Evolutionary conservation across 1,284 basidiomycete genomes (phyloP).

Genomic region (Cutaneotrichosporon curvatum): DNA sequence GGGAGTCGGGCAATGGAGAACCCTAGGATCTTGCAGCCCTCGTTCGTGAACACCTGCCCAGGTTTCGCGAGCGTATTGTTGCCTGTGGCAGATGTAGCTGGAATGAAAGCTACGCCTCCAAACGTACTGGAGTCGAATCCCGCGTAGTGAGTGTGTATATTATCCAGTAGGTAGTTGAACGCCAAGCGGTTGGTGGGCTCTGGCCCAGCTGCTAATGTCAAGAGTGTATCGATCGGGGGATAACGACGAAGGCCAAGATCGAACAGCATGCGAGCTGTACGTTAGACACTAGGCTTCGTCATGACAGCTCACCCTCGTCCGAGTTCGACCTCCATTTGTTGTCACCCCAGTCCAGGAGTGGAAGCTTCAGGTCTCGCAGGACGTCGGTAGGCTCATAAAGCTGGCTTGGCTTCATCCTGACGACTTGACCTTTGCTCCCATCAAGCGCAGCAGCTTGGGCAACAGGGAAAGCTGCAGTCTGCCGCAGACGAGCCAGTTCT

Average conservation of each 20-base stretch:
- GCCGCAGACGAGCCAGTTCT: conserved; percentile 65
- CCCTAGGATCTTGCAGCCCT: conserved; percentile 65
- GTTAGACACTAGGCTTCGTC: conserved; percentile 3
- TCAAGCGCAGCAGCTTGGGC: conserved; percentile 50
- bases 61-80: conserved; percentile 58
- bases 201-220: conserved; percentile 59
- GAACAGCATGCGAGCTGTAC: conserved; percentile 72
- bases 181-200: conserved; percentile 49
- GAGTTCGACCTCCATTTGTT: conserved; percentile 71
- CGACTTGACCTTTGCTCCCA: conserved; percentile 31
- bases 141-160: conserved; percentile 58
- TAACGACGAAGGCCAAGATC: conserved; percentile 66
- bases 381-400: conserved; percentile 77
- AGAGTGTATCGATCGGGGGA: conserved; percentile 62
- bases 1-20: conserved; percentile 56
- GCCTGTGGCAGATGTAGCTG: conserved; percentile 55
- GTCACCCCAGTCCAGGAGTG: conserved; percentile 80
- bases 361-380: conserved; percentile 67
- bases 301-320: conserved; percentile 64
- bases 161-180: conserved; percentile 70
- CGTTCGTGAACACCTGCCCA: conserved; percentile 64
- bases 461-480: conserved; percentile 73
- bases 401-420: conserved; percentile 58
- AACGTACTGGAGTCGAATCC: conserved; percentile 55
- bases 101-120: conserved; percentile 69